phyloP scores from a whole-genome alignment of 2,329 filamentous ascomycete genomes.

The Hypoxylon rubiginosum region DNA sequence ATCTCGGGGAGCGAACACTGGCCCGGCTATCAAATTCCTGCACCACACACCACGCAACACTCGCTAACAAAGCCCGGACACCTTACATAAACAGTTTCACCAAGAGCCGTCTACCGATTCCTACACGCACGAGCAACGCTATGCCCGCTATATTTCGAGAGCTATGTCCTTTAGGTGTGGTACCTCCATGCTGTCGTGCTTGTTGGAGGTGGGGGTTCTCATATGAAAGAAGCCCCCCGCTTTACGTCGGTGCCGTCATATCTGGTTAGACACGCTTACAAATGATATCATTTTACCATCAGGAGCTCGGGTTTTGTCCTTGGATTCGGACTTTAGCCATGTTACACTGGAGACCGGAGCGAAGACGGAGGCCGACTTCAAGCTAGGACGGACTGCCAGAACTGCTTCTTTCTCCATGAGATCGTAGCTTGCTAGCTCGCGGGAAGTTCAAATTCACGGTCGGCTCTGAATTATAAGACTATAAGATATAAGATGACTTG shows the following conservation, averaged over 20 bases:
- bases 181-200: slow-evolving; percentile 16
- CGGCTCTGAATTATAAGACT: neutral
- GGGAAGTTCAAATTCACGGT: neutral
- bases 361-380: slow-evolving; percentile 21
- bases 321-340: slow-evolving; percentile 35
- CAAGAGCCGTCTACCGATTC: slow-evolving; percentile 5
- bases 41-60: slow-evolving; percentile 11
- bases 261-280: slow-evolving; percentile 44
- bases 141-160: slow-evolving; percentile 26
- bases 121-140: slow-evolving; percentile 23
- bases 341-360: slow-evolving; percentile 13
- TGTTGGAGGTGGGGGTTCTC: neutral
- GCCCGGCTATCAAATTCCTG: slow-evolving; percentile 17
- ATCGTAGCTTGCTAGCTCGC: neutral
- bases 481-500: neutral
- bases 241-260: slow-evolving; percentile 47
- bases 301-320: slow-evolving; percentile 33
- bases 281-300: slow-evolving; percentile 49
- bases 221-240: slow-evolving; percentile 40
- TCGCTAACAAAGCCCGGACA: neutral
- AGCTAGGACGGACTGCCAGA: too few species aligned
- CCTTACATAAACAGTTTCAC: slow-evolving; percentile 41
- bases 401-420: neutral
- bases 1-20: slow-evolving; percentile 34
- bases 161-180: slow-evolving; percentile 7